phyloP scores from a whole-genome alignment of 2,329 filamentous ascomycete species.

The Aspergillus hiratsukae region DNA sequence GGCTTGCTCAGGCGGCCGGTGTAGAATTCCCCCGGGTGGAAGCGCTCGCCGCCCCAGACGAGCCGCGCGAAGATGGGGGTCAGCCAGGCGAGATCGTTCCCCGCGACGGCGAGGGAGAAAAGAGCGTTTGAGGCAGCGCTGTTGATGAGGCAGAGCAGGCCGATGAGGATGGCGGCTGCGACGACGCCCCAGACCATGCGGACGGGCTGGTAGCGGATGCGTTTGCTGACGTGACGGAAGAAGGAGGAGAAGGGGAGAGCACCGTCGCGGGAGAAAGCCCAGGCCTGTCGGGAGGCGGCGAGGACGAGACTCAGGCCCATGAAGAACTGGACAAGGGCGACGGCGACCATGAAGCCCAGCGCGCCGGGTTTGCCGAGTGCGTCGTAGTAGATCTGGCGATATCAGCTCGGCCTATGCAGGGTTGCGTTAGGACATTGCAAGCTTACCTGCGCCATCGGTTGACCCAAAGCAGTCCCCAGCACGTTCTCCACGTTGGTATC shows the following conservation, averaged over 20 bases:
- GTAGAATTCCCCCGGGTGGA: slow-evolving; percentile 56
- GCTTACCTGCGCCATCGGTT: slow-evolving; percentile 51
- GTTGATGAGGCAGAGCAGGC: slow-evolving; percentile 55
- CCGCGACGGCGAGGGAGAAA: slow-evolving; percentile 51
- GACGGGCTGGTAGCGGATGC: slow-evolving; percentile 54
- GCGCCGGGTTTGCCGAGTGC: slow-evolving; percentile 57
- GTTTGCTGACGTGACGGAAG: slow-evolving; percentile 52
- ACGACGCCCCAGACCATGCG: slow-evolving; percentile 55
- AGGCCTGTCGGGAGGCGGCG: slow-evolving; percentile 55
- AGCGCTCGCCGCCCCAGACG: slow-evolving; percentile 54
- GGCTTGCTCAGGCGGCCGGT: slow-evolving; percentile 51
- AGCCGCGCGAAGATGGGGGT: slow-evolving; percentile 54
- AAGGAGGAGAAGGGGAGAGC: slow-evolving; percentile 56
- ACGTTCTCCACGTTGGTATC: slow-evolving; percentile 48
- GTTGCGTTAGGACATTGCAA: neutral
- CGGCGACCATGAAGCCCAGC: slow-evolving; percentile 53
- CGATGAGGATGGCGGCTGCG: slow-evolving; percentile 48
- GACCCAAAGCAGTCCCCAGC: slow-evolving; percentile 49
- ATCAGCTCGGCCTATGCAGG: neutral
- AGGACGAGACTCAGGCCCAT: slow-evolving; percentile 57
- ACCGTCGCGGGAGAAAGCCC: slow-evolving; percentile 59
- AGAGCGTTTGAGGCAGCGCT: slow-evolving; percentile 53
- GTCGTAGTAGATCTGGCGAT: slow-evolving; percentile 53
- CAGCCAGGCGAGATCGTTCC: slow-evolving; percentile 57
- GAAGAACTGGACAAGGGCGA: slow-evolving; percentile 58